phyloP scores from a whole-genome alignment of 192 early-diverging fungal genomes.

The Coemansia sp. region DNA sequence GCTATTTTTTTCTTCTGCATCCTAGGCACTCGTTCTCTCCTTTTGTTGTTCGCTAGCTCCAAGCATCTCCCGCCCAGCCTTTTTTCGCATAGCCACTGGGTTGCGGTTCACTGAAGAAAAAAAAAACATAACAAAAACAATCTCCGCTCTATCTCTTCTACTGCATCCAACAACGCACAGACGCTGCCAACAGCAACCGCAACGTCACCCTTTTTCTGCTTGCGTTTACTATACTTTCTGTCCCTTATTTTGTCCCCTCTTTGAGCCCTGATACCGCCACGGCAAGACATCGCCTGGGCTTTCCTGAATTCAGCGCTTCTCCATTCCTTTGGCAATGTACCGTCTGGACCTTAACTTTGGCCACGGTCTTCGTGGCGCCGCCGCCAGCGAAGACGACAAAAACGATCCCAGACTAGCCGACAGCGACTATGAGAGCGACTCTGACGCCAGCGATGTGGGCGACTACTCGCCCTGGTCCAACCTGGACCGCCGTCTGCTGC shows the following conservation, averaged over 20 bases:
- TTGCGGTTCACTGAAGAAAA: neutral
- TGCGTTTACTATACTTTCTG: slow-evolving; percentile 1
- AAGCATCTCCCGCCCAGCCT: neutral
- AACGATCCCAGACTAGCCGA: neutral
- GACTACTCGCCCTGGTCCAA: slow-evolving; percentile 17
- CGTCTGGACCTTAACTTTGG: slow-evolving; percentile 41
- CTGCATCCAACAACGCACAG: neutral
- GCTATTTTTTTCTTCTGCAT: neutral
- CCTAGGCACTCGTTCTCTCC: neutral
- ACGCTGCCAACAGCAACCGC: neutral
- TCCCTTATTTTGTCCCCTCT: neutral
- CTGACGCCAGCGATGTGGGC: slow-evolving; percentile 13
- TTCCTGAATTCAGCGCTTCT: neutral
- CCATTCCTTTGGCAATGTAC: slow-evolving; percentile 12
- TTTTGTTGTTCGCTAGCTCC: neutral
- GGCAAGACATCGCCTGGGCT: neutral
- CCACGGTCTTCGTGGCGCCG: slow-evolving; percentile 7
- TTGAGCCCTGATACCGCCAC: neutral
- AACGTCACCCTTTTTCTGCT: neutral
- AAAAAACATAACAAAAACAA: neutral
- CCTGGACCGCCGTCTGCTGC: slow-evolving; percentile 39
- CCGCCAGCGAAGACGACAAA: slow-evolving; percentile 13
- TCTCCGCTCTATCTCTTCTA: neutral
- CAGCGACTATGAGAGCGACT: slow-evolving; percentile 40
- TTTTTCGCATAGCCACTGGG: neutral